Conservation (phyloP, 176 grass and related monocot species). For the Elymus sibiricus region DNA sequence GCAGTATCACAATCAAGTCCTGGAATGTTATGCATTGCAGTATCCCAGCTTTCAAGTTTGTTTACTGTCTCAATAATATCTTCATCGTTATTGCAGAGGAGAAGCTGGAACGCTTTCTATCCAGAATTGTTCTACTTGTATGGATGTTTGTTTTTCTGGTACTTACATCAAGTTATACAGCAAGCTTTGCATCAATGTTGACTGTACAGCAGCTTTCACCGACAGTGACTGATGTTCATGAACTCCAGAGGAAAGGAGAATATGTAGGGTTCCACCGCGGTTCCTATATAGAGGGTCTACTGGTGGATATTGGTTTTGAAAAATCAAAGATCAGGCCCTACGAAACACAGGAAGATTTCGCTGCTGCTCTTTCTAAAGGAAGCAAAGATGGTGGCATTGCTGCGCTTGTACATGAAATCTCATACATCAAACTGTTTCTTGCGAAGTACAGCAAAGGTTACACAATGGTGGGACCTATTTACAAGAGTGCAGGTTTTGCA, state of each 20-base stretch:
- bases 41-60: background rate
- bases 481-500: constrained; percentile 45
- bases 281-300: constrained; percentile 28
- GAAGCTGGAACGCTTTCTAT: constrained; percentile 40
- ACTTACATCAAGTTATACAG: constrained; percentile 64
- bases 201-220: constrained; percentile 52
- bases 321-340: constrained; percentile 31
- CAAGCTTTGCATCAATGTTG: constrained; percentile 63
- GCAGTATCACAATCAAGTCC: no score
- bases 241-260: constrained; percentile 37
- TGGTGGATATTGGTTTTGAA: constrained; percentile 24
- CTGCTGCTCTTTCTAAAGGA: constrained; percentile 20
- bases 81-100: constrained; percentile 30
- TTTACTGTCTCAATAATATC: background rate
- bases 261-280: constrained; percentile 32
- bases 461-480: constrained; percentile 44
- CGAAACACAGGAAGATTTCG: constrained; percentile 18
- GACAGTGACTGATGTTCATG: constrained; percentile 30
- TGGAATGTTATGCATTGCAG: background rate
- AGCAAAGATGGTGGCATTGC: constrained; percentile 29
- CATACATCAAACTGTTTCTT: constrained; percentile 56
- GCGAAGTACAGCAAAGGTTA: constrained; percentile 22
- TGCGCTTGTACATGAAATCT: constrained; percentile 34
- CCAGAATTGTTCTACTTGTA: constrained; percentile 28
- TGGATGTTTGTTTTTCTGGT: constrained; percentile 46